Evolutionary conservation across 805 yeast genomes (phyloP), one percentile per base, ranked within the genome.

Genomic region (Yarrowia yakushimensis): DNA sequence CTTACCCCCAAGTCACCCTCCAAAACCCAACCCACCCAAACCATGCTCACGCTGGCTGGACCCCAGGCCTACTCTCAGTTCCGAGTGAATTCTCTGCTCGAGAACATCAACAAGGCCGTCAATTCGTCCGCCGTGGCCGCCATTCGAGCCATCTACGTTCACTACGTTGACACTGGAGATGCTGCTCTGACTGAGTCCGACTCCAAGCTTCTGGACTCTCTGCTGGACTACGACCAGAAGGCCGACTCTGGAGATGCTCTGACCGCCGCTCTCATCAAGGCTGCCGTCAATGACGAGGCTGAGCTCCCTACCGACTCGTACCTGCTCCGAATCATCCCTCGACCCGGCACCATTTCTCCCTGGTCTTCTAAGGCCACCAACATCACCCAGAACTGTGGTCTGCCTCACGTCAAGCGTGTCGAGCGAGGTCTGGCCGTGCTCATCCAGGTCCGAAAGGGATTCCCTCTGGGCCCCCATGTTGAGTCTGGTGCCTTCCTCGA

Each of bases 311-410:
- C 71, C 42, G 66, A 70, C 54, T 76, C 84, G 31, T 81, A 83
- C 65, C 76, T 91, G 67, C 76, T 93, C 50, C 82, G 96, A 72
- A 81, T 94, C 60, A 79, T 91, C 60, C 99, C 99, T 45, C 84
- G 98, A 74, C 79, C 91, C 8, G 99, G 99, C 65, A 94, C 99
- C 12, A 93, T 94, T 67, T 92, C 98, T 25, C 98, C 99, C 33
- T 94, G 99, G 99, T 90, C 97, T 10, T 92, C 98, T 13, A 94
- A 94, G 77, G 99, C 99, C 27, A 92, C 99, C 41, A 93, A 94
- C 76, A 94, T 94, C 68, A 82, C 92, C 60, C 83, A 85, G 63
- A 96, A 89, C 63, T 90, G 97, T 77, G 97, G 97, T 10, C 80
- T 94, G 65, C 82, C 79, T 37, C 79, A 80, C 18, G 79, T 94